Conservation (phyloP, 2,329 filamentous ascomycete species). For the Bipolaris zeicola region DNA sequence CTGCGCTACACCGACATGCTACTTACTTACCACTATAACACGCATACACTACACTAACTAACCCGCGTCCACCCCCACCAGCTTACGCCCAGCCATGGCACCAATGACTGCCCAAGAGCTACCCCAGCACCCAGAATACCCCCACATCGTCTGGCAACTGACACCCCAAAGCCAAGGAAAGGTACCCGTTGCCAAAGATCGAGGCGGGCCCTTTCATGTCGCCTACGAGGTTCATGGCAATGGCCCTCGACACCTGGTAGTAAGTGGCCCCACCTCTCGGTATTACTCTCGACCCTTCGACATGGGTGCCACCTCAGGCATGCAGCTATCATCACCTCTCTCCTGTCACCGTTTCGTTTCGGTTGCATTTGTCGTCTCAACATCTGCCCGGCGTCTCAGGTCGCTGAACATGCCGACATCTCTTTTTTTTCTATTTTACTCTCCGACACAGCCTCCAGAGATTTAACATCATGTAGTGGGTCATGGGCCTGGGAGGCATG, state of each 20-base stretch:
- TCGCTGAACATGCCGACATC: constrained; percentile 18
- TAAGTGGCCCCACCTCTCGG: constrained; percentile 55
- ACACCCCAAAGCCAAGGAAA: constrained; percentile 67
- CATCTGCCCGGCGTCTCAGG: constrained; percentile 34
- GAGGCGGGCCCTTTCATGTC: constrained; percentile 77
- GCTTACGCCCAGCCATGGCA: constrained; percentile 17
- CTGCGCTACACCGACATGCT: no score
- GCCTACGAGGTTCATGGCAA: constrained; percentile 80
- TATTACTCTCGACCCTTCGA: constrained; percentile 16
- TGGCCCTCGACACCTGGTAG: constrained; percentile 73
- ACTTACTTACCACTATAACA: no score
- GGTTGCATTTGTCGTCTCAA: constrained; percentile 46
- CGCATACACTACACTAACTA: constrained; percentile 8
- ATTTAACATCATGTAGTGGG: constrained; percentile 60
- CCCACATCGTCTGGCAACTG: constrained; percentile 70
- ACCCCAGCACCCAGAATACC: constrained; percentile 68
- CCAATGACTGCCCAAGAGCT: constrained; percentile 63
- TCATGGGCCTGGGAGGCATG: constrained; percentile 78
- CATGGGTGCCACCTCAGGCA: constrained; percentile 22
- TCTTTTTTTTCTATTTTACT: neutral
- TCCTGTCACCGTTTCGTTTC: constrained; percentile 44
- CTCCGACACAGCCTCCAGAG: neutral
- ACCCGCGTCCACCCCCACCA: constrained; percentile 10
- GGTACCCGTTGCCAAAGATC: constrained; percentile 67
- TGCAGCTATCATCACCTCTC: constrained; percentile 5